Conservation (phyloP, 257 asterid genomes). For the Leonotis leonurus region DNA sequence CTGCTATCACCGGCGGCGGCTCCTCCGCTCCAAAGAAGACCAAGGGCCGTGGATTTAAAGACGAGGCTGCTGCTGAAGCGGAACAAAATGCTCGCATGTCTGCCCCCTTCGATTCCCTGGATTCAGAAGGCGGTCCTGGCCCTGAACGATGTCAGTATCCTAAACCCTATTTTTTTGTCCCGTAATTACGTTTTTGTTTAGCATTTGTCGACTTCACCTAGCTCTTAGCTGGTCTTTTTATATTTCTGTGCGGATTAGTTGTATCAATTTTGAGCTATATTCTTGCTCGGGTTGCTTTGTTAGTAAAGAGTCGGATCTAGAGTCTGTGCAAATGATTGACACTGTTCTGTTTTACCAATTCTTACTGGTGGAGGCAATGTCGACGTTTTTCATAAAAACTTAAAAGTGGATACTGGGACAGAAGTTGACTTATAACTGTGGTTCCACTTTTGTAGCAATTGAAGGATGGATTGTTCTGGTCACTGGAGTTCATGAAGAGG, state of each 20-base stretch:
- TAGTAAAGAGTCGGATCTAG: neutral
- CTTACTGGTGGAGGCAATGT: neutral
- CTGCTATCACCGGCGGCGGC: constrained; percentile 76
- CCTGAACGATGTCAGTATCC: constrained; percentile 80
- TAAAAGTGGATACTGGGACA: neutral
- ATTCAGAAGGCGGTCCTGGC: constrained; percentile 87
- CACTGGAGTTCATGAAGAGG: constrained; percentile 96
- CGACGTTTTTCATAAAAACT: neutral
- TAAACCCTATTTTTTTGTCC: constrained; percentile 10
- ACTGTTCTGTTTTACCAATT: neutral
- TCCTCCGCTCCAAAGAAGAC: constrained; percentile 71
- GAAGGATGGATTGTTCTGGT: constrained; percentile 99
- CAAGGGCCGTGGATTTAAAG: constrained; percentile 93
- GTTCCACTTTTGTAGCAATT: constrained; percentile 55
- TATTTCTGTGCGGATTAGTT: too few species aligned
- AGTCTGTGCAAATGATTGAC: neutral
- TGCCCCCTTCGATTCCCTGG: constrained; percentile 75
- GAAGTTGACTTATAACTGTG: constrained; percentile 20
- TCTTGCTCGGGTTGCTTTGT: neutral
- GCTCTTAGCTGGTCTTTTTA: neutral
- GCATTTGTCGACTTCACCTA: neutral
- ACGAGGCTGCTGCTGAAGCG: constrained; percentile 70
- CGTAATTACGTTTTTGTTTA: neutral
- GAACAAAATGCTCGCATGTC: constrained; percentile 88
- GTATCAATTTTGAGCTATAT: neutral